Evolutionary conservation across 768 basidiomycete species (phyloP), one percentile per base, ranked within the genome.

Genomic region (Boletus speciosus): DNA sequence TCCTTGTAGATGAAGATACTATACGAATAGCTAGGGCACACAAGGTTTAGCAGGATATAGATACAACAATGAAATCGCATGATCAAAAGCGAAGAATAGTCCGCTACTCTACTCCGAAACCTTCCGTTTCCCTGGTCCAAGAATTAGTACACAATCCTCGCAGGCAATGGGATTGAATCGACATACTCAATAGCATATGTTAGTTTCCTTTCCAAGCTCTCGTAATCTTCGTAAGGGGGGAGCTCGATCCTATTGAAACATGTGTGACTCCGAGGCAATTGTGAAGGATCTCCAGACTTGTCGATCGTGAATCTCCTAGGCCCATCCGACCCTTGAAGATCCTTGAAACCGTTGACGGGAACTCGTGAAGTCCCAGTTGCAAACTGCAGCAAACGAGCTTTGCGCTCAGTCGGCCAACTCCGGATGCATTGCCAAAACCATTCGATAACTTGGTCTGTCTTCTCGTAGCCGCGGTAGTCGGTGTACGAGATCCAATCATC

Each of bases 361-460:
- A 90, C 82, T 56, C 88, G 77, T n/a, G 88, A 90, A 3, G 87
- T 90, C 19, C 87, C 87, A 2, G 91, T 94, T 6, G 90, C 89
- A 71, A 96, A 96, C 69, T 94, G 93, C 19, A 95, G 73, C 36
- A 94, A 71, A 14, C 92, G 84, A 38, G 88, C 87, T 69, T 94
- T 94, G 59, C 89, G 81, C 68, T 96, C 93, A 0, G 89, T 78
- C 9, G 93, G 89, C 93, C 93, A 96, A 34, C 86, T 84, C 36
- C 88, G 85, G 51, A 96, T 82, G 63, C 87, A 90, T 69, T 93
- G 85, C 93, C 93, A 95, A 78, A 96, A 96, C 93, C 93, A 95
- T 64, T 91, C 88, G 58, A 95, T 91, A 55, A 90, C 87, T 66
- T 90, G 85, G 65, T 92, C 90, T 4, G 83, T 86, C 75, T 88